Base-by-base conservation (phyloP, 1,139 yeast species). In the Geotrichum siamense region DNA sequence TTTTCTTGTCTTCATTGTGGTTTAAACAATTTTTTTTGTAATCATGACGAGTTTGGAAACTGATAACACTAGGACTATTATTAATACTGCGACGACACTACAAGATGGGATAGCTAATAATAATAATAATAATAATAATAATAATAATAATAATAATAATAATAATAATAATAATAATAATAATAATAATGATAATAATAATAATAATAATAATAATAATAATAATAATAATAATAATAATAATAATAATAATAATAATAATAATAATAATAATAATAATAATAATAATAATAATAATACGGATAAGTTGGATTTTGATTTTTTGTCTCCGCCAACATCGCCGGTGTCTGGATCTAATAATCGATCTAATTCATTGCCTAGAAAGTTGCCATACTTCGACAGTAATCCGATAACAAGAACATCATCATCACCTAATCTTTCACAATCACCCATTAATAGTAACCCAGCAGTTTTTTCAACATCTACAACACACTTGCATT, bases 301-400 rank as follows among this genome's bases (percentile, higher is more conserved):
- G n/a, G n/a, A n/a, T n/a, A n/a, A n/a, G n/a, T n/a, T n/a, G 8
- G 37, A 33, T 15, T 33, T 33, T 33, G 37, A 33, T 16, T 33
- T 33, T 21, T 26, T 33, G 13, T 17, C 37, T 20, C 21, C 37
- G 10, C 17, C 22, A 15, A 6, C 34, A 13, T 31, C 26, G 10
- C 8, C 37, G 10, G n/a, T 26, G 5, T 8, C 22, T 5, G 9
- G 21, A 5, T 6, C 17, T 6, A 31, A 17, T 9, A 15, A 19
- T 10, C 13, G 15, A 16, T 31, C 34, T 6, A 16, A 19, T 6
- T 17, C 34, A 12, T 15, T 26, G 21, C 22, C 30, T 17, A 23
- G 12, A n/a, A 36, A 36, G 21, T 30, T 4, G 27, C 22, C 3
- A 13, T 16, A 3, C 17, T 19, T 16, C 6, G 19, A 17, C 27